These are phyloP conservation scores for Botryotinia globosa DNA, from an alignment of 2,329 filamentous ascomycete genomes.

Conservation along the genomic window DNA sequence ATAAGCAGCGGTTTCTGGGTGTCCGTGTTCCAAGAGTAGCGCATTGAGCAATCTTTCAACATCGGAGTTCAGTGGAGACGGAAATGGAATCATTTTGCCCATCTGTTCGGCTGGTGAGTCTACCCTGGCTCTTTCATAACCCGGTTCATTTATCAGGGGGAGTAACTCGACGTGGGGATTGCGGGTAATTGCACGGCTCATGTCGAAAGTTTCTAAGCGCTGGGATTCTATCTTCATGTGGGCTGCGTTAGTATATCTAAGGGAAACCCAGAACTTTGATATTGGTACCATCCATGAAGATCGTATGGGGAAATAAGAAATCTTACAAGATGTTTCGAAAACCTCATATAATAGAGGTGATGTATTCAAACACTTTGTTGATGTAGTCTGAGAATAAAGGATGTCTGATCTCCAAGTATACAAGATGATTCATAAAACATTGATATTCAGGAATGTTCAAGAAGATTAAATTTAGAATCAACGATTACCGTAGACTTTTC, in stretches of 20 bases:
- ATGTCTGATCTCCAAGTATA: background rate
- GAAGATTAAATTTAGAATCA: background rate
- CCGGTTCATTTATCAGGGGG: background rate
- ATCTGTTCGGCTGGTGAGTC: background rate
- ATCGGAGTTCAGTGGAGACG: background rate
- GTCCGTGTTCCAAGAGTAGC: background rate
- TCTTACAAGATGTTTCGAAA: background rate
- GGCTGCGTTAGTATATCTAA: background rate
- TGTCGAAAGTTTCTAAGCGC: background rate
- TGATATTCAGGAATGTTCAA: background rate
- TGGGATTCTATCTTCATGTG: background rate
- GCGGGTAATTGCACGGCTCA: background rate
- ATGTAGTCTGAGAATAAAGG: background rate
- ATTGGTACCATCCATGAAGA: background rate
- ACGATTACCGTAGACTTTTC: background rate
- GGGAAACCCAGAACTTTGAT: accelerated
- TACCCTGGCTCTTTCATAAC: background rate
- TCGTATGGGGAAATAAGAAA: accelerated
- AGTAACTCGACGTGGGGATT: background rate
- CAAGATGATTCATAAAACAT: background rate
- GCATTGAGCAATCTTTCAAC: background rate
- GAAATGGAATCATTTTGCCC: background rate
- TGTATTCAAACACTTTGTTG: background rate
- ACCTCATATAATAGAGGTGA: background rate
- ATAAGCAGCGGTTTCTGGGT: background rate